Evolutionary conservation across 2,329 filamentous ascomycete genomes (phyloP), one percentile per base, ranked within the genome.

Genomic region (Colletotrichum chlorophyti): DNA sequence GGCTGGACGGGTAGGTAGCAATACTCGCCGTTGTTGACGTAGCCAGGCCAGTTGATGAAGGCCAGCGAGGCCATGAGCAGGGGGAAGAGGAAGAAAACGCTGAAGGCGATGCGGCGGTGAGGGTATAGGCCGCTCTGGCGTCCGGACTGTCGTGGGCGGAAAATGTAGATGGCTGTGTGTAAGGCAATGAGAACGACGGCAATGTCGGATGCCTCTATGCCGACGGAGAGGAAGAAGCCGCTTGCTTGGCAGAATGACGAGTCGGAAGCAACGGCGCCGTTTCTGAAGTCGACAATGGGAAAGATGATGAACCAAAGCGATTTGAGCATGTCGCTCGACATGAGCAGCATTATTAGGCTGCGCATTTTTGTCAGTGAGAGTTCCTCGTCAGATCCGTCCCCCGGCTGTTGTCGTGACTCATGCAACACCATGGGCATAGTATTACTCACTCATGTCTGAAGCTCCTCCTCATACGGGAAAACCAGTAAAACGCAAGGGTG

Each of bases 341-440:
- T 86, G 12, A 93, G 77, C 34, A 92, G 73, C 80, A 93, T 85
- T 55, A 94, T 88, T 52, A 94, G 80, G 62, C 89, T 91, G 61
- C 10, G n/a, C n/a, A 23, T 12, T 11, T 34, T 32, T 54, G 61
- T 65, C 63, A 70, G 69, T 63, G 45, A 34, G 21, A 61, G 29
- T 12, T 6, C 7, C 24, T 14, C 3, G 8, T 15, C n/a, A n/a
- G n/a, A n/a, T n/a, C n/a, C n/a, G n/a, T n/a, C n/a, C n/a, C n/a
- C n/a, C n/a, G n/a, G n/a, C n/a, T n/a, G n/a, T n/a, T n/a, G n/a
- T n/a, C n/a, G n/a, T n/a, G n/a, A n/a, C n/a, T n/a, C n/a, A 21
- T 26, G 21, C 2, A 15, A 4, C 10, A 40, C 35, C 8, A 14
- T 10, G 24, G 9, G 54, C 4, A 35, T 14, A 32, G 38, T 17